phyloP scores from a whole-genome alignment of 257 asterid species.

The Buddleja alternifolia region DNA sequence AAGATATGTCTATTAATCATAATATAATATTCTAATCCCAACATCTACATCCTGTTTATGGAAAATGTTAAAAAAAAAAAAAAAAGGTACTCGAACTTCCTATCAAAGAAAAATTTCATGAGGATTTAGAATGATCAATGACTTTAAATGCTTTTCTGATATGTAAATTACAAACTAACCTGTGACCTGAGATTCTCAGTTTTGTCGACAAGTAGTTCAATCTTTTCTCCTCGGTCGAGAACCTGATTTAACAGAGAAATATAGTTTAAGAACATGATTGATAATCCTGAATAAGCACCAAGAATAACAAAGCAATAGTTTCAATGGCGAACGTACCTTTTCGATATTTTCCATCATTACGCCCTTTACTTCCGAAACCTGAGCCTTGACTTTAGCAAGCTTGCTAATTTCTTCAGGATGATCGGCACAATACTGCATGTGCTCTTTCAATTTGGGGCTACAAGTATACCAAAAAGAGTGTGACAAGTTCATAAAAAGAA shows the following conservation, averaged over 20 bases:
- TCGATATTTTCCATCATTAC: conserved; percentile 65
- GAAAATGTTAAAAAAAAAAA: no score
- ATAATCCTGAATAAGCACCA: conserved; percentile 2
- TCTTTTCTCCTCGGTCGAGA: conserved; percentile 66
- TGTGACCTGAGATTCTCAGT: conserved; percentile 63
- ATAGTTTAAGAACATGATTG: background rate
- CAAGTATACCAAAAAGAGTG: background rate
- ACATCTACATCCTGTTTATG: background rate
- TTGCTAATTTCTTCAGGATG: conserved; percentile 61
- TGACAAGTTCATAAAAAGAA: background rate
- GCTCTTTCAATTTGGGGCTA: conserved; percentile 57
- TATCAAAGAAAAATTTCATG: background rate
- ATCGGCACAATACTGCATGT: conserved; percentile 54
- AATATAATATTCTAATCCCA: no score
- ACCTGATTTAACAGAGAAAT: conserved; percentile 38
- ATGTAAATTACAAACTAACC: conserved; percentile 34
- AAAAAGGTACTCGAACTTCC: no score
- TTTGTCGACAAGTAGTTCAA: conserved; percentile 63
- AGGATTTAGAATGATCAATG: background rate
- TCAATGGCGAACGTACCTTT: conserved; percentile 38
- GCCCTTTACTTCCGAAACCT: conserved; percentile 57
- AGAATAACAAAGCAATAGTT: background rate
- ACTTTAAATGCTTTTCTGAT: background rate
- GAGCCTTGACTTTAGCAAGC: conserved; percentile 59
- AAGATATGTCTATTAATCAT: no score